Base-by-base conservation (phyloP, 1,284 basidiomycete genomes). In the Thecaphora frezii region DNA sequence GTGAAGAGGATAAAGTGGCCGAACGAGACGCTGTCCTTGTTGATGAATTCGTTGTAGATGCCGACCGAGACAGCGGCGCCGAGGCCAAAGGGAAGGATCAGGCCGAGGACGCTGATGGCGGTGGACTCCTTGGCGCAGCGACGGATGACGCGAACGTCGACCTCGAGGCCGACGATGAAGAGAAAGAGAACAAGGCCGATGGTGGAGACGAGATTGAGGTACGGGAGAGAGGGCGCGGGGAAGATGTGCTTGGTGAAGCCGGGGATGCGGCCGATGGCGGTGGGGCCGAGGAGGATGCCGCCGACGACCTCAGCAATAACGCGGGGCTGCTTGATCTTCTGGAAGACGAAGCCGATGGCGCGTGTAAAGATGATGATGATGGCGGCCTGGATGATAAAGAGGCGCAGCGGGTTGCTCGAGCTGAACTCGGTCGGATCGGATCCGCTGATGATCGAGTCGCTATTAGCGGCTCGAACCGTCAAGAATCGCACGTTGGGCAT, bases 1-100 rank as follows among this genome's bases (percentile, higher is more conserved):
- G 90, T 87, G 80, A 97, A 97, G 40, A 98, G 86, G 83, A 97
- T 86, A 80, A 97, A 97, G 76, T 96, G 85, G 1, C 90, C 88
- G 78, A 90, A 86, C 41, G 86, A 81, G 53, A 88, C 85, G 42
- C 79, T 81, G 24, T 72, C 54, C 13, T 43, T 46, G 66, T 87
- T 83, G 72, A 94, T 88, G 80, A 93, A 94, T 3, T 84, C 76
- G 49, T 88, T 81, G 82, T 94, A 97, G 30, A 97, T 77, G 1
- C 90, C 87, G 2, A 88, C 84, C 0, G 91, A 85, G 14, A 96
- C 83, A 0, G 86, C 92, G 0, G 89, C 87, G 5, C 94, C 94
- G 9, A 97, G 80, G 0, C 86, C 90, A 74, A 94, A 91, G 0
- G 91, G 91, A 2, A 93, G 61, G 18, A 87, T 56, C 76, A 93